Base-by-base conservation (phyloP, 352 stramenopile species). In the Pythium angustatum region DNA sequence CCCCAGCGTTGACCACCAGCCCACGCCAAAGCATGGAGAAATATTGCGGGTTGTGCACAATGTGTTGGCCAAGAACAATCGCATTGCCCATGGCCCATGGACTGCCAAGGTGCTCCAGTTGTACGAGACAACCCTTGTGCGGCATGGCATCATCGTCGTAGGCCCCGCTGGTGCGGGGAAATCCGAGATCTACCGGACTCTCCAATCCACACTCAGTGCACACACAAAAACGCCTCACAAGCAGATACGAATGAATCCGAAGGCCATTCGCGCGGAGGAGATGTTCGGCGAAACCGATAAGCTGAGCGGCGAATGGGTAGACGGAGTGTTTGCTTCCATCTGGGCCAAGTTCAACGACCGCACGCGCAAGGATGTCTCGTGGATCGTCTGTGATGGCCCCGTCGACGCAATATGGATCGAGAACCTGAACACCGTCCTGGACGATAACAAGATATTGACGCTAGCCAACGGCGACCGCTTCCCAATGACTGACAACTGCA, bases 261-360 rank as follows among this genome's bases (percentile, higher is more conserved):
- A 99, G 76, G 91, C 97, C 2, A 98, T 99, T 64, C 88, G 93
- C 24, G 94, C 94, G 1, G 93, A 96, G n/a, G 96, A 99, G 77
- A 98, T 99, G 95, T 99, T 99, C 61, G 97, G 97, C 33, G 96
- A 99, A 74, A 94, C 98, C 5, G 96, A 99, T 66, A 82, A 92
- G 2, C 81, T 98, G 70, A 97, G 83, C 36, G 96, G 96, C 45
- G 97, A 99, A 72, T 99, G 97, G 97, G 99, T 92, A 14, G 98
- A 92, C 0, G 93, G 94, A 12, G 93, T 99, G 33, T 99, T 99
- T 77, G 96, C 97, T 4, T 94, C 96, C 5, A 99, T 99, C 81
- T 99, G 96, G 96, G 91, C 87, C 21, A 99, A 99, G 66, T 98
- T 96, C 80, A 99, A 99, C 75, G 98, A 98, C 64, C 96, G 97